Percentiles rank a stretch among this genome's conserved stretches.
phyloP scores from a whole-genome alignment of 2,329 filamentous ascomycete genomes.

The Claviceps sp. region DNA sequence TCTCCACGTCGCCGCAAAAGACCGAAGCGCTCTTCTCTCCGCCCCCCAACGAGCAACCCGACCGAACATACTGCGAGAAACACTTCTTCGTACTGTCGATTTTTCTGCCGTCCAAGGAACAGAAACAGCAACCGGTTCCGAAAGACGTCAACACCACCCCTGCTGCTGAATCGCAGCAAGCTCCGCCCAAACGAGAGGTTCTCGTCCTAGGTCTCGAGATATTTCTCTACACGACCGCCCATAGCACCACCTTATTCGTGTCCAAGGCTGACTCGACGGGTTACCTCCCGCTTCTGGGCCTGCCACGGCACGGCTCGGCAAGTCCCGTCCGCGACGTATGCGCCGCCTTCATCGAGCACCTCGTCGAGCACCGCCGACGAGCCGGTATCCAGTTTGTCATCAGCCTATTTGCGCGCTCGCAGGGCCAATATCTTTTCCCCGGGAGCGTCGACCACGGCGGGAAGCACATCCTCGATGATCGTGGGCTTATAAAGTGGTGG shows the following conservation, averaged over 20 bases:
- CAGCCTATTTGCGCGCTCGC: constrained; percentile 82
- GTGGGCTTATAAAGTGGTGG: constrained; percentile 91
- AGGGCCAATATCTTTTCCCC: constrained; percentile 89
- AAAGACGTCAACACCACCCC: background rate
- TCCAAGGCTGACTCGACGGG: constrained; percentile 96
- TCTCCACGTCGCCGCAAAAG: constrained; percentile 70
- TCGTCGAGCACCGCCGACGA: constrained; percentile 55
- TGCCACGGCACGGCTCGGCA: constrained; percentile 45
- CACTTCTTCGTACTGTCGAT: constrained; percentile 55
- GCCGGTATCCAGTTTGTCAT: constrained; percentile 57
- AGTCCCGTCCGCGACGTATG: constrained; percentile 67
- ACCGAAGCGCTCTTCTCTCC: constrained; percentile 68
- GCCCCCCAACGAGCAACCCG: constrained; percentile 55
- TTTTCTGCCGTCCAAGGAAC: constrained; percentile 10
- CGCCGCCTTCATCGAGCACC: constrained; percentile 60
- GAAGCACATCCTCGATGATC: constrained; percentile 88
- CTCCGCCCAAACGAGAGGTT: constrained; percentile 30
- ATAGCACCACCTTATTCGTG: constrained; percentile 79
- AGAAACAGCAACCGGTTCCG: background rate
- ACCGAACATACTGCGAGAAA: constrained; percentile 74
- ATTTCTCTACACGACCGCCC: constrained; percentile 69
- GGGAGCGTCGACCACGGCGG: constrained; percentile 71
- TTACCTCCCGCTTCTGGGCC: constrained; percentile 54
- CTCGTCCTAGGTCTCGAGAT: constrained; percentile 78
- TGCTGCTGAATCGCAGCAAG: background rate